Evolutionary conservation across 2,329 filamentous ascomycete genomes (phyloP), one percentile per base, ranked within the genome.

Genomic region (Colletotrichum phormii): DNA sequence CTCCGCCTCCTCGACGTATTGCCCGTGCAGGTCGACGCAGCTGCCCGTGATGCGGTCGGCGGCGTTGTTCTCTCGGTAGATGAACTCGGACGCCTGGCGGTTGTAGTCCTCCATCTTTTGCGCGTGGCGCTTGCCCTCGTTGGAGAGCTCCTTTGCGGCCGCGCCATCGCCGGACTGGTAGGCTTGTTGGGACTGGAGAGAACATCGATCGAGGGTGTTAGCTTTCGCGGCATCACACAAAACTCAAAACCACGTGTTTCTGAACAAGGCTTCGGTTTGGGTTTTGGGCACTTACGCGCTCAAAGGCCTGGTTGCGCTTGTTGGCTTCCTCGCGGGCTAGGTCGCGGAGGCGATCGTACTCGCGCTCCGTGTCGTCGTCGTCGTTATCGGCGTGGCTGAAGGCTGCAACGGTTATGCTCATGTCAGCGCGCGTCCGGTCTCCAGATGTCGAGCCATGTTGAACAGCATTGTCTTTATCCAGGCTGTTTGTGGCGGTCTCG

Each of bases 41-140:
- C 98, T 96, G 53, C 87, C 86, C 18, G 90, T 88, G 11, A 97
- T 93, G 74, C 93, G 91, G 22, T 91, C 94, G 3, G 87, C 82
- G 24, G 94, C 92, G 81, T 98, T 98, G 86, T 98, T 98, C 84
- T 96, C 95, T 53, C 95, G 92, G 86, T 99, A 98, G 81, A 98
- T 98, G 83, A 90, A 97, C 72, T 98, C 94, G 72, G 94, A 94
- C 1, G 97, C 97, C 82, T 98, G 95, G 76, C 90, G 91, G 87
- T 98, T 98, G 85, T 95, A 97, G 73, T 92, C 87, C 76, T 97
- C 94, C 90, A 97, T 97, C 81, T 93, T 90, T 71, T 91, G 90
- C 54, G 92, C 95, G 82, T 98, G 95, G 57, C 86, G 83, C 84
- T 98, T 98, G 79, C 94, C 94, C 83, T 97, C 90, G 78, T 97